Evolutionary conservation across 352 stramenopile species (phyloP), one percentile per base, ranked within the genome.

Genomic region (Pythium periplocum): DNA sequence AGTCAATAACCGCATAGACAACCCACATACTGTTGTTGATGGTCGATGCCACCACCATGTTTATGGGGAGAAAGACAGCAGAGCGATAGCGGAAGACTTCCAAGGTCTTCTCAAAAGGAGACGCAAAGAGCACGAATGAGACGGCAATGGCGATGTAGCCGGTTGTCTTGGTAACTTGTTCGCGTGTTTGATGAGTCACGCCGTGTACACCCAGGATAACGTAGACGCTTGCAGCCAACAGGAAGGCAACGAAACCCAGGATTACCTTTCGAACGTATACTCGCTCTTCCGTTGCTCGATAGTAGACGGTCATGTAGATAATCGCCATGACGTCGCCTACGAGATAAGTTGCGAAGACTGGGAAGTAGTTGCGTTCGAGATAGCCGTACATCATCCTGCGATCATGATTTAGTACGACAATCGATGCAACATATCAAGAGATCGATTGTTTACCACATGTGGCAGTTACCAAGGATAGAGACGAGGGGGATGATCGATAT

Each of bases 11-110:
- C 30, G 69, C 70, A 71, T 83, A 84, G 17, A 61, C 67, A 56
- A 83, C 68, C 73, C 76, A 84, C 49, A 75, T 60, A 4, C 51
- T 55, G 57, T 83, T 84, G 66, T 79, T 87, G 54, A 66, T 62
- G 31, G 67, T 71, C 40, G 64, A 71, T 7, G 71, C 71, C 39
- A 73, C 59, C 11, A 86, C 71, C 66, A 86, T 79, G 61, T 80
- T 61, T 45, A 84, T 81, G 2, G 73, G 71, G n/a, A 87, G 62
- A 57, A 78, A 75, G 32, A 81, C 65, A 1, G 71, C 71, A 12
- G 71, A 79, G 31, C 73, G 71, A 65, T 72, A 66, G 50, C 56
- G 66, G 52, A 84, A 45, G 6, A 87, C 76, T 36, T 77, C 55
- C 37, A 59, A 53, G 33, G 81, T 61, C 41, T 77, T 84, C 38